phyloP scores from a whole-genome alignment of 2,329 filamentous ascomycete genomes.

The Coniochaeta sp. region DNA sequence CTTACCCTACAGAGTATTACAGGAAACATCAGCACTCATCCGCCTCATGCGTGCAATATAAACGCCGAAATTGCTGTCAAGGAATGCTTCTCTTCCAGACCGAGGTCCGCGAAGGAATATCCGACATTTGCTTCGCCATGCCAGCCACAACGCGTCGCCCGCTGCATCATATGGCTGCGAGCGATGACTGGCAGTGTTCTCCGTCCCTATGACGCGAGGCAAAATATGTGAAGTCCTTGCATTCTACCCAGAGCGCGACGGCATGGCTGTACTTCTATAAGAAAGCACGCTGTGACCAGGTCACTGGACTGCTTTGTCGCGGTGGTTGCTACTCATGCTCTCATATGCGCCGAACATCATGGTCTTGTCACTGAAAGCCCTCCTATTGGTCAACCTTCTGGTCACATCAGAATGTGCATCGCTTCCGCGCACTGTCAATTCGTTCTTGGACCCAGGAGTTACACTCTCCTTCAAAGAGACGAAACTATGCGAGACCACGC shows the following conservation, averaged over 20 bases:
- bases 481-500: constrained; percentile 12
- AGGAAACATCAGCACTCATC: background rate
- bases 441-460: background rate
- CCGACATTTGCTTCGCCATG: background rate
- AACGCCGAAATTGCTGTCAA: no score
- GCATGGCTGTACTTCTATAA: no score
- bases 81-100: background rate
- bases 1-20: no score
- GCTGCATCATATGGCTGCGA: background rate
- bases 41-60: no score
- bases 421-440: background rate
- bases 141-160: background rate
- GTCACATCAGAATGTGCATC: background rate
- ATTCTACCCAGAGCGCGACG: no score
- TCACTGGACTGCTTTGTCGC: background rate
- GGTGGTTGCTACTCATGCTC: no score
- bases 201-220: no score
- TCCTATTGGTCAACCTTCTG: background rate
- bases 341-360: background rate
- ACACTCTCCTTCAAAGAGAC: constrained; percentile 9
- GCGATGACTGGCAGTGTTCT: background rate
- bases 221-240: background rate
- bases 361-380: background rate
- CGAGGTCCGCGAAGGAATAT: background rate
- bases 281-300: no score